Evolutionary conservation across 768 basidiomycete species (phyloP).

Genomic region (Rubroboletus pulcherrimus): DNA sequence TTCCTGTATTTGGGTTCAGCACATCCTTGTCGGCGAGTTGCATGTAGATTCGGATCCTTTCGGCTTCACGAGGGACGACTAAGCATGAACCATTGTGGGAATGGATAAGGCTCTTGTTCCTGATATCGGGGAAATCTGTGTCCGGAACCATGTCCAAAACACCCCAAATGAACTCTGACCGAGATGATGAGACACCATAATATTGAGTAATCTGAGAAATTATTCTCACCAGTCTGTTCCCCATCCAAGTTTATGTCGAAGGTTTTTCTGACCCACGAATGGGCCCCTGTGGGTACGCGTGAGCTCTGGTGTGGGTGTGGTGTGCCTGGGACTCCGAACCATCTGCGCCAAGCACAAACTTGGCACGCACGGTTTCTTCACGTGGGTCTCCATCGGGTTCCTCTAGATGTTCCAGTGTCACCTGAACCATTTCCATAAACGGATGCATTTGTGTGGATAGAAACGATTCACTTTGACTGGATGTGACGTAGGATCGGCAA

Average conservation of each 20-base stretch:
- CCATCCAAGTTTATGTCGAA: conserved; percentile 71
- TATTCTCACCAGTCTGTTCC: conserved; percentile 49
- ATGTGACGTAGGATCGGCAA: conserved; percentile 21
- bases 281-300: conserved; percentile 51
- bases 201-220: not conserved
- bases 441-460: not conserved
- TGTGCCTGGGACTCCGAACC: conserved; percentile 36
- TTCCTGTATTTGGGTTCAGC: conserved; percentile 36
- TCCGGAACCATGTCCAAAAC: conserved; percentile 44
- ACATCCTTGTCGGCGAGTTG: conserved; percentile 44
- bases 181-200: not conserved
- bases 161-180: conserved; percentile 40
- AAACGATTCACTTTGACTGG: conserved; percentile 18
- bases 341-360: conserved; percentile 75
- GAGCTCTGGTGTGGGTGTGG: not conserved
- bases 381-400: conserved; percentile 31
- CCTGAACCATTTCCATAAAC: conserved; percentile 13
- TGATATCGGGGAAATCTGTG: conserved; percentile 53
- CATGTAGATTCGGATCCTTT: conserved; percentile 48
- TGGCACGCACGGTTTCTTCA: conserved; percentile 61
- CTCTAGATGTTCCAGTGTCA: conserved; percentile 19
- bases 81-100: conserved; percentile 49
- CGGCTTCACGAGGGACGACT: conserved; percentile 49
- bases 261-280: conserved; percentile 76
- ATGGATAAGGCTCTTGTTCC: conserved; percentile 47